Percentiles rank a stretch among this genome's conserved stretches.
Conservation (phyloP, 2,329 filamentous ascomycete genomes). For the Colletotrichum orbiculare region DNA sequence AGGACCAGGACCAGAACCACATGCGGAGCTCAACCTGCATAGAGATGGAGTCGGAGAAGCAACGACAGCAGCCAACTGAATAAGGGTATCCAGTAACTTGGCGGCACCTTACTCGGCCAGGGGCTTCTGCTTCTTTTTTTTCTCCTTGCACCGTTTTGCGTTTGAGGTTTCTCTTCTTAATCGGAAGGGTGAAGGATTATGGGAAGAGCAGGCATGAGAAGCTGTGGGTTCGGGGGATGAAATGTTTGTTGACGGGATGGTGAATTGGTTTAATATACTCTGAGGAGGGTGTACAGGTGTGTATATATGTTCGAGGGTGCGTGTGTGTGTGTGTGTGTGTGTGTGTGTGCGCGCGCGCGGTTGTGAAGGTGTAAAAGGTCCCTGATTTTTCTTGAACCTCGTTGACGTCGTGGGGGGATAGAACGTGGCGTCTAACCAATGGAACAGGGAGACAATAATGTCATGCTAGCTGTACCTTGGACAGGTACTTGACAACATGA, state of each 20-base stretch:
- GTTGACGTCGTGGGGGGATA: constrained; percentile 25
- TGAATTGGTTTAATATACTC: constrained; percentile 34
- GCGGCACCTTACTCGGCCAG: constrained; percentile 10
- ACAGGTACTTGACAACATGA: constrained; percentile 24
- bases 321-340: constrained; percentile 3
- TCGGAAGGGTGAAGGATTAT: neutral
- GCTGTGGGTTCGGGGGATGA: constrained; percentile 4
- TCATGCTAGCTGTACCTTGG: neutral
- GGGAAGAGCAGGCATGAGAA: constrained; percentile 2
- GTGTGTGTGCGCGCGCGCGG: neutral
- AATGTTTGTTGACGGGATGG: constrained; percentile 9
- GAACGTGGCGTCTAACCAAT: constrained; percentile 8
- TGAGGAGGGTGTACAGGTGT: constrained; percentile 14
- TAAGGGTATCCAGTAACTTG: constrained; percentile 10
- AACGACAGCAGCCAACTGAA: constrained; percentile 31
- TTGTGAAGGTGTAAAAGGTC: constrained; percentile 26
- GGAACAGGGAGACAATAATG: too few species aligned
- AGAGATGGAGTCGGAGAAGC: constrained; percentile 34
- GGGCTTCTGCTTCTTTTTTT: neutral
- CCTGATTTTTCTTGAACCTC: constrained; percentile 13
- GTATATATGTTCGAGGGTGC: neutral
- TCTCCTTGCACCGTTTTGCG: too few species aligned
- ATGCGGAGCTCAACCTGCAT: constrained; percentile 35
- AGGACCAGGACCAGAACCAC: constrained; percentile 32
- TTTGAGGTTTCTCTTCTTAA: too few species aligned